phyloP scores from a whole-genome alignment of 495 filamentous ascomycete genomes.

The Neurospora cerealis region DNA sequence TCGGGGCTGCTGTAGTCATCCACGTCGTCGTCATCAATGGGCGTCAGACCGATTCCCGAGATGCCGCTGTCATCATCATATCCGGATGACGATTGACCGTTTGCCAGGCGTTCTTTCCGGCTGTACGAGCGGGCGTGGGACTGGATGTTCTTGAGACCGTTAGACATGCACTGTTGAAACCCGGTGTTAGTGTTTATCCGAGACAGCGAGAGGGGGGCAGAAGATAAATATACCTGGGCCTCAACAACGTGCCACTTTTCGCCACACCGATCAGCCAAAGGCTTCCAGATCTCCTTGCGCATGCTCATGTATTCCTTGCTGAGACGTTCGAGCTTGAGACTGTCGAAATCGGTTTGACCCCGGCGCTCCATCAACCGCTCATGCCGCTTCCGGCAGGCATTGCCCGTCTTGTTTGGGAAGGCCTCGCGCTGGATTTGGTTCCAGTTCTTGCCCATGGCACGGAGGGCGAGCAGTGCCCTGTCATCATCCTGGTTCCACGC shows the following conservation, averaged over 20 bases:
- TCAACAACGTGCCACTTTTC: constrained; percentile 66
- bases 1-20: constrained; percentile 39
- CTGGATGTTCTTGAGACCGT: constrained; percentile 49
- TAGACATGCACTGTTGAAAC: constrained; percentile 42
- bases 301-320: constrained; percentile 58
- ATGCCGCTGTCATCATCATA: constrained; percentile 43
- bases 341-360: constrained; percentile 58
- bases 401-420: constrained; percentile 64
- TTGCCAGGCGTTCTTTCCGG: constrained; percentile 41
- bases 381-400: constrained; percentile 71
- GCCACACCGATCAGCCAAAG: constrained; percentile 49
- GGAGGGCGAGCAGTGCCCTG: constrained; percentile 47
- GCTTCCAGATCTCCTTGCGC: constrained; percentile 62
- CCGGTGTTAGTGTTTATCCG: not conserved
- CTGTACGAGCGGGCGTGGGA: constrained; percentile 40
- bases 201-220: not conserved
- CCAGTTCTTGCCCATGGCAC: constrained; percentile 61
- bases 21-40: constrained; percentile 37
- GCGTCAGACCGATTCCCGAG: constrained; percentile 39
- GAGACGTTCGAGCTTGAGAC: constrained; percentile 51
- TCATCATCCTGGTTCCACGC: constrained; percentile 60
- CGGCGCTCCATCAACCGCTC: constrained; percentile 62
- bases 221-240: constrained; percentile 46
- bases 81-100: constrained; percentile 25
- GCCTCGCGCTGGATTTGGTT: constrained; percentile 55